phyloP scores from a whole-genome alignment of 1,139 yeast genomes.

The Neolecta irregularis region DNA sequence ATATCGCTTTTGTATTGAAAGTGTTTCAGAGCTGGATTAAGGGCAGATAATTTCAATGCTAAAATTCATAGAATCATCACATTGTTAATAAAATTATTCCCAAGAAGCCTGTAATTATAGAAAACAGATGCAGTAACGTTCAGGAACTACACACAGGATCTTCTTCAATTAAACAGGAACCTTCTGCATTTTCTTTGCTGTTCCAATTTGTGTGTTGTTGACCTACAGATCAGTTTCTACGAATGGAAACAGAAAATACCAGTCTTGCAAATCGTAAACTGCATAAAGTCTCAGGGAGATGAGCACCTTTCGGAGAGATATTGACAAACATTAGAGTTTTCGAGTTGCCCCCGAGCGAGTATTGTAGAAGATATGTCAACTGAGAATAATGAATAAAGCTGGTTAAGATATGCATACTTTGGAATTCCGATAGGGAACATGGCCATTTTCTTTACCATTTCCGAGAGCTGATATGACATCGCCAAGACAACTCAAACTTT shows the following conservation, averaged over 20 bases:
- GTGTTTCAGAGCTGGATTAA: no score
- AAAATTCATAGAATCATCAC: no score
- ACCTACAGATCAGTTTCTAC: no score
- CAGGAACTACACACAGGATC: no score
- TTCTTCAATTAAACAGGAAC: no score
- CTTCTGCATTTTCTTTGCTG: conserved; percentile 14
- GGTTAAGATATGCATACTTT: conserved; percentile 18
- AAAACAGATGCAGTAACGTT: neutral
- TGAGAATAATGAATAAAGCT: conserved; percentile 19
- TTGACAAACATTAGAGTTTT: conserved; percentile 91
- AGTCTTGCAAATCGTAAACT: conserved; percentile 81
- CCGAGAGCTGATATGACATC: conserved; percentile 76
- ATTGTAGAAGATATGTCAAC: conserved; percentile 67
- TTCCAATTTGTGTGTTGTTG: conserved; percentile 24
- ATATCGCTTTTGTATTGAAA: no score
- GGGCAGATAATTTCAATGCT: no score
- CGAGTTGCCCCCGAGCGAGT: conserved; percentile 72
- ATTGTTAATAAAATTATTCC: no score
- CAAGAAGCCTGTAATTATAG: no score
- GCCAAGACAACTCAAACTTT: conserved; percentile 74
- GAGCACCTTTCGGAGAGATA: conserved; percentile 50
- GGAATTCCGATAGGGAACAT: conserved; percentile 44
- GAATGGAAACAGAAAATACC: no score
- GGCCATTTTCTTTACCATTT: conserved; percentile 22
- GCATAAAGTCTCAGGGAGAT: conserved; percentile 63